Evolutionary conservation across 805 yeast genomes (phyloP).

Genomic region (Candida pini): DNA sequence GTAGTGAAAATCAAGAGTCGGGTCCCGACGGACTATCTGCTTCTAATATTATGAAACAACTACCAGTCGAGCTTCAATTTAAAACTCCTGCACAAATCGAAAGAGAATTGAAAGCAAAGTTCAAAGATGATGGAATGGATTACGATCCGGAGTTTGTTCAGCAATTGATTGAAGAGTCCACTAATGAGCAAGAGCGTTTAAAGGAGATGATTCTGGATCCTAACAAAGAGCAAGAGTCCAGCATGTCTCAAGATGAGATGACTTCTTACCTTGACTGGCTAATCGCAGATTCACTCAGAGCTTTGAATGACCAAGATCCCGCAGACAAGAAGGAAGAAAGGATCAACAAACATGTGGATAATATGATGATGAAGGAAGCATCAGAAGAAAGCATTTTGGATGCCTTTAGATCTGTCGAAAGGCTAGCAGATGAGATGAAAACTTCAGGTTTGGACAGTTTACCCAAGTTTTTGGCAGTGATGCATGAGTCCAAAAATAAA

Average conservation of each 20-base stretch:
- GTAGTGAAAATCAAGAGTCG: too few relatives aligned
- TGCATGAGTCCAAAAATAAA: constrained; percentile 13
- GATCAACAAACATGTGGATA: constrained; percentile 9
- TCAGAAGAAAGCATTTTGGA: constrained; percentile 17
- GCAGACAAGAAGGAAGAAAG: constrained; percentile 1
- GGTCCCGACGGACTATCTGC: too few relatives aligned
- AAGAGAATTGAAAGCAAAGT: constrained; percentile 18
- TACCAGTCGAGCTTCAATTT: neutral
- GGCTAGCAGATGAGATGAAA: constrained; percentile 14
- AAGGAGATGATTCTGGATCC: constrained; percentile 11
- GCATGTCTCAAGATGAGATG: constrained; percentile 18
- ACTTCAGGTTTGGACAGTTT: constrained; percentile 19
- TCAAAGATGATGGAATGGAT: constrained; percentile 23
- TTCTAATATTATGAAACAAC: too few relatives aligned
- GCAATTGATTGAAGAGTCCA: constrained; percentile 19
- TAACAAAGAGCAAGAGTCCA: constrained; percentile 9
- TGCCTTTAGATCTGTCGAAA: constrained; percentile 18
- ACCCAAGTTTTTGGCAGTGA: constrained; percentile 18
- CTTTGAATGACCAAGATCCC: constrained; percentile 10
- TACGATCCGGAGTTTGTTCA: constrained; percentile 26
- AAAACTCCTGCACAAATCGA: constrained; percentile 25
- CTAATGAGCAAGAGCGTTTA: constrained; percentile 14
- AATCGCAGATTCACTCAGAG: constrained; percentile 18
- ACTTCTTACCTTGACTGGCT: constrained; percentile 22
- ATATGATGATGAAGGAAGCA: constrained; percentile 10